Conservation (phyloP, 768 basidiomycete species). For the Boletus sp. region DNA sequence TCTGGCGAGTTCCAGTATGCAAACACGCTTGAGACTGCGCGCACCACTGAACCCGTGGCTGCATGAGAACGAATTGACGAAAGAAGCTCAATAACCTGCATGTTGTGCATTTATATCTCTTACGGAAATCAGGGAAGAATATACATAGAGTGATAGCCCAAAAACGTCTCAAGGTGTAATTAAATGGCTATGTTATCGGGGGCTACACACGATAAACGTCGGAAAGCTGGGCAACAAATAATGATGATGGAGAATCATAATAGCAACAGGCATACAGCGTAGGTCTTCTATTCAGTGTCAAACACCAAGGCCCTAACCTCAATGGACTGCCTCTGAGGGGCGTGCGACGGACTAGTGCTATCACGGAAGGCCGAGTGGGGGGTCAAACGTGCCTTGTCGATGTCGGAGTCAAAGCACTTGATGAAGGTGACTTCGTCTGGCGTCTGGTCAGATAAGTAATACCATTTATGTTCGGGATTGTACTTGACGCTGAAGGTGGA, state of each 20-base stretch:
- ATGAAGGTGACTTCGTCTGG: conserved; percentile 42
- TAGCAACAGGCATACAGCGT: background rate
- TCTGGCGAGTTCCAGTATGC: conserved; percentile 82
- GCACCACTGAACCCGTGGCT: conserved; percentile 3
- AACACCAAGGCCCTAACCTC: conserved; percentile 45
- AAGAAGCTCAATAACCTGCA: background rate
- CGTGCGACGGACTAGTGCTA: conserved; percentile 30
- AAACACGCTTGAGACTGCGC: conserved; percentile 38
- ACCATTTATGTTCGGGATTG: conserved; percentile 38
- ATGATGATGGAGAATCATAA: background rate
- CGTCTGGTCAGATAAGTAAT: conserved; percentile 37
- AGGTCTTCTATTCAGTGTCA: conserved; percentile 30
- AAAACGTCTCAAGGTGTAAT: background rate
- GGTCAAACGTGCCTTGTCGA: conserved; percentile 38
- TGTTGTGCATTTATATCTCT: background rate
- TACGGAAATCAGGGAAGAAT: background rate
- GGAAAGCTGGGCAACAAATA: background rate
- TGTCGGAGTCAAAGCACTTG: conserved; percentile 45
- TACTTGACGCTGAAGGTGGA: conserved; percentile 35
- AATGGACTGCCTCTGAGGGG: conserved; percentile 41
- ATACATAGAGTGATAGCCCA: background rate
- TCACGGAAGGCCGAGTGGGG: conserved; percentile 44
- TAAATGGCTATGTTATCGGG: background rate
- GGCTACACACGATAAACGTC: background rate
- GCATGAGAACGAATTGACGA: conserved; percentile 11